Base-by-base conservation (phyloP, 768 basidiomycete genomes). In the Termitomyces sp. region DNA sequence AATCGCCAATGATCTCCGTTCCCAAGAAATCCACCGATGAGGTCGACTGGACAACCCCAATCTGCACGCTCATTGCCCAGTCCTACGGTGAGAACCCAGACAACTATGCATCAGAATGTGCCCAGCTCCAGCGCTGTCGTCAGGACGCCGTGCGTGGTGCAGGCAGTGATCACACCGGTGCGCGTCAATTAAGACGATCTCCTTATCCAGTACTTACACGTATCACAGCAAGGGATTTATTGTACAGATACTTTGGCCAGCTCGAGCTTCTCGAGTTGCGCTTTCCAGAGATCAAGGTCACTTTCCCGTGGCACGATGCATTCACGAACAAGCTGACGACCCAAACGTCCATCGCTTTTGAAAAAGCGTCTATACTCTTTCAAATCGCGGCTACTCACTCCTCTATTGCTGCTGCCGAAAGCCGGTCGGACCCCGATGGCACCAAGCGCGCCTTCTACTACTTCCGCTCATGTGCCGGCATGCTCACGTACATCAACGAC, bases 231-330 rank as follows among this genome's bases (percentile, higher is more conserved):
- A 82, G 95, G 48, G 96, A 98, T 74, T 79, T 98, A 21, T 79
- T 99, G 43, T 98, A 96, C 87, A 98, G 97, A 74, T 99, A 99
- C 76, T 99, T 98, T 75, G 96, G 97, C 35, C 97, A 99, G 71
- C 86, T 99, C 43, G 97, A 99, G 67, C 83, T 98, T 5, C 85
- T 99, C 40, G 97, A 99, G 68, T 81, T 99, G 52, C 86, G 97
- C 37, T 99, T 99, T 75, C 85, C 96, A 9, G 96, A 98, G 70
- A 93, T 98, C 61, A 84, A 91, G 63, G 94, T 98, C 71, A 89
- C 90, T 61, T 99, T 98, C 67, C 88, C 93, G 0, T 99, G 97
- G 94, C 81, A 88, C 59, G 97, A 99, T 73, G 96, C 97, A 19
- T 98, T 98, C 75, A 98, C 93, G 56, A 80, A 79, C 74, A 98